Conservation (phyloP, 352 stramenopile genomes). For the Phytophthora gonapodyides region DNA sequence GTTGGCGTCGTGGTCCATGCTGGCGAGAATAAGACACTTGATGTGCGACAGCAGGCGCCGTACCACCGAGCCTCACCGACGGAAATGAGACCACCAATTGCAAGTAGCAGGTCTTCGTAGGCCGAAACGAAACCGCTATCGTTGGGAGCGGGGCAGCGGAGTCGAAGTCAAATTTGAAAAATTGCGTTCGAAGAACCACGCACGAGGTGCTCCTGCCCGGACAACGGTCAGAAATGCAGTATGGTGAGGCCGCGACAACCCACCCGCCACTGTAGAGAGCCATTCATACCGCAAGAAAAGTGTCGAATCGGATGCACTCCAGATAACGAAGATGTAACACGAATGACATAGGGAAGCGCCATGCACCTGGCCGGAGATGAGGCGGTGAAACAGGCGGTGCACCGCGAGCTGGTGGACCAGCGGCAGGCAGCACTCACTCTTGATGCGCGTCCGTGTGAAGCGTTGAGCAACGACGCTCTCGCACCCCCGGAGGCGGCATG, state of each 20-base stretch:
- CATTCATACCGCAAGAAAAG: slow-evolving; percentile 2
- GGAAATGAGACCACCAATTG: slow-evolving; percentile 5
- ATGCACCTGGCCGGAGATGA: too few species aligned
- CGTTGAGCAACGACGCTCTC: too few species aligned
- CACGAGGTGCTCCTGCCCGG: slow-evolving; percentile 1
- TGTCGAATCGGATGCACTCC: slow-evolving; percentile 6
- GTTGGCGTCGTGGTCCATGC: too few species aligned
- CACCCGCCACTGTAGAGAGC: slow-evolving; percentile 2
- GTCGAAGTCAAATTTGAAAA: slow-evolving; percentile 8
- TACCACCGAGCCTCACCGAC: slow-evolving; percentile 9
- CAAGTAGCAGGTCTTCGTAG: slow-evolving; percentile 2
- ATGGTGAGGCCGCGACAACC: background rate
- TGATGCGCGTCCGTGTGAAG: too few species aligned
- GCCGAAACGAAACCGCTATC: background rate
- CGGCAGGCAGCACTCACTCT: too few species aligned
- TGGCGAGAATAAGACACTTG: too few species aligned
- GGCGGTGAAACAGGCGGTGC: too few species aligned
- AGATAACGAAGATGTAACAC: background rate
- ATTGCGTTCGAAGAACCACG: slow-evolving; percentile 3
- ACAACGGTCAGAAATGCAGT: slow-evolving; percentile 8
- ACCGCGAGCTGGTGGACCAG: background rate
- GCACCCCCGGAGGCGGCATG: too few species aligned
- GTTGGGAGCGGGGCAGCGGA: background rate
- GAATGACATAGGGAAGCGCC: background rate
- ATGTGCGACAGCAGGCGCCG: background rate